Evolutionary conservation across 805 yeast species (phyloP), one percentile per base, ranked within the genome.

Genomic region (Saccharomyces jurei): DNA sequence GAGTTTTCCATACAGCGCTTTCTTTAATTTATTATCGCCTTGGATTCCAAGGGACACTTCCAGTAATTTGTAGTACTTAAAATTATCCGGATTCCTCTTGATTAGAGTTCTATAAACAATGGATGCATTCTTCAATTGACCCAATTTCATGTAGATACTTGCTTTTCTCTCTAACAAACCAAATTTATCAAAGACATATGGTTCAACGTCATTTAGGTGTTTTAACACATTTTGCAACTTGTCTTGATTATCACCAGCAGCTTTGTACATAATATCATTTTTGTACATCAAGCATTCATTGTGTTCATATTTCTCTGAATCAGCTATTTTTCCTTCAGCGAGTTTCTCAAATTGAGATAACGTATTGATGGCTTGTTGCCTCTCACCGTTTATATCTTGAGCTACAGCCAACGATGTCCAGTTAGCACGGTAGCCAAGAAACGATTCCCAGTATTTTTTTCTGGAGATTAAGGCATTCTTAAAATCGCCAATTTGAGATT

Each of bases 361-460:
- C 1, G 92, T 87, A 54, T 80, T 80, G 54, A 84, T 84, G 6
- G 96, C 92, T 26, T 81, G 81, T 41, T 74, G 75, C 63, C 77
- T 79, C 63, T 90, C 88, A 27, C 80, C 79, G 67, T 81, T 81
- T 66, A 91, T 75, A 68, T 87, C 88, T 66, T 86, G 89, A 0
- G 97, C 96, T 47, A 89, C 77, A 1, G 96, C 96, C 51, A 87
- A 77, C 0, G 86, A 84, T 1, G 96, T 87, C 96, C 97, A 91
- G 66, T 89, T 87, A 57, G 92, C 90, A 59, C 97, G 80, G 67
- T 82, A 87, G 0, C 96, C 96, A 10, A 94, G 83, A 61, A 80
- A 84, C 27, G 80, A 78, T 62, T 86, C 87, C 69, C 94, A 77
- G 63, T 82, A 83, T 41, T 77, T 76, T 56, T 81, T 82, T 62